phyloP scores from a whole-genome alignment of 2,329 filamentous ascomycete genomes.

The Madurella mycetomatis region DNA sequence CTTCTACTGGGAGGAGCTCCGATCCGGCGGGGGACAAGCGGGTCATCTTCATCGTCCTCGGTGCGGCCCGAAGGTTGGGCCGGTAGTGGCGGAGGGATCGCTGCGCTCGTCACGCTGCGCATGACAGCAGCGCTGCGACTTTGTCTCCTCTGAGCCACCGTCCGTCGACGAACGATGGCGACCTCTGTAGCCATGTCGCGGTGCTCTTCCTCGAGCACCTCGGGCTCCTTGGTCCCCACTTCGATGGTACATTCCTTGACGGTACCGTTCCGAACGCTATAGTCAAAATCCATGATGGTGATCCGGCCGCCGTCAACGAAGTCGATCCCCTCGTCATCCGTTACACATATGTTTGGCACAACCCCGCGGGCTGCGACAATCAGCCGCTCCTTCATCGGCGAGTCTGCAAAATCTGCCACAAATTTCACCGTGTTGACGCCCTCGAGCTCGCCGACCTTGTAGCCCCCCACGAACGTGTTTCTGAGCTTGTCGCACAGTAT shows the following conservation, averaged over 20 bases:
- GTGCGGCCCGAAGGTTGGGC: slow-evolving; percentile 17
- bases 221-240: slow-evolving; percentile 65
- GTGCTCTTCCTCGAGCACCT: slow-evolving; percentile 67
- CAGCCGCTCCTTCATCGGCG: slow-evolving; percentile 51
- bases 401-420: slow-evolving; percentile 54
- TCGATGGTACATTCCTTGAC: slow-evolving; percentile 63
- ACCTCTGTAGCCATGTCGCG: slow-evolving; percentile 74
- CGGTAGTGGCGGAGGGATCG: slow-evolving; percentile 32
- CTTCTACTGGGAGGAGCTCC: slow-evolving; percentile 30
- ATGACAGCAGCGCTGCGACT: slow-evolving; percentile 44
- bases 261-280: slow-evolving; percentile 51
- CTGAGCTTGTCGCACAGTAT: slow-evolving; percentile 62
- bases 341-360: slow-evolving; percentile 50
- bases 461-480: slow-evolving; percentile 67
- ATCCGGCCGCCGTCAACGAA: slow-evolving; percentile 76
- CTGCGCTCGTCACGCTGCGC: slow-evolving; percentile 44
- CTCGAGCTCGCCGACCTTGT: slow-evolving; percentile 59
- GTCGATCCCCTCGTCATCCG: slow-evolving; percentile 67
- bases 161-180: slow-evolving; percentile 70
- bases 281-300: slow-evolving; percentile 69
- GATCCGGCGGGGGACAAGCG: slow-evolving; percentile 48
- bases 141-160: slow-evolving; percentile 59
- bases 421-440: slow-evolving; percentile 68
- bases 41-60: slow-evolving; percentile 45
- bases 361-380: slow-evolving; percentile 71